Base-by-base conservation (phyloP, 352 stramenopile species). In the Phytophthora melonis region DNA sequence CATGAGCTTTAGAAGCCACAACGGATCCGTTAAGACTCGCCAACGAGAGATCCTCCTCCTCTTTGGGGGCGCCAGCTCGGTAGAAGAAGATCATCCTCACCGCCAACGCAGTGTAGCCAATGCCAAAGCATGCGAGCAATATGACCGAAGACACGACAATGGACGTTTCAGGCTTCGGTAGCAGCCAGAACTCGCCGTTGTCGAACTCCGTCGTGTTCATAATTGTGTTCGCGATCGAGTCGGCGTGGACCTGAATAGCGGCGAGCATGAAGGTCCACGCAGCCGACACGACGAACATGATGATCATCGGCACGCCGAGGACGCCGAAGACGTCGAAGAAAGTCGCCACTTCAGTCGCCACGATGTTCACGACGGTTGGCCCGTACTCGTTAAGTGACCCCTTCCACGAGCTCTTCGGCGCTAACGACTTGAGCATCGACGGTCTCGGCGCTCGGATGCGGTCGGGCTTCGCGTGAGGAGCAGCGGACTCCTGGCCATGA, bases 151-250 rank as follows among this genome's bases (percentile, higher is more conserved):
- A 49, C 36, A 82, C 41, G 5, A 74, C 58, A 25, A 87, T 68
- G 1, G n/a, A 1, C 5, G 53, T 16, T 1, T 82, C 60, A 6
- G 74, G 66, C 10, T 70, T 57, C 16, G 75, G 69, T 4, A 88
- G 64, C 43, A 85, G 49, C 81, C 83, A 90, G 16, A 90, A 88
- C 19, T 86, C 78, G n/a, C 83, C 78, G 27, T 76, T 72, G 66
- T 88, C 80, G n/a, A 88, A 79, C 0, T 77, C 30, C n/a, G 62
- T 58, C 4, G 79, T 88, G 16, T 75, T 69, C 79, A 86, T 86
- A 1, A 87, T 19, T 0, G 36, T 41, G 30, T 88, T 90, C 2
- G 80, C 75, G 11, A 80, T 70, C n/a, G 76, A 23, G 0, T 66
- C 79, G 18, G 83, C 74, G n/a, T 75, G 70, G 0, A 83, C 63